Base-by-base conservation (phyloP, 1,284 basidiomycete genomes). In the Takashimella tepidaria region DNA sequence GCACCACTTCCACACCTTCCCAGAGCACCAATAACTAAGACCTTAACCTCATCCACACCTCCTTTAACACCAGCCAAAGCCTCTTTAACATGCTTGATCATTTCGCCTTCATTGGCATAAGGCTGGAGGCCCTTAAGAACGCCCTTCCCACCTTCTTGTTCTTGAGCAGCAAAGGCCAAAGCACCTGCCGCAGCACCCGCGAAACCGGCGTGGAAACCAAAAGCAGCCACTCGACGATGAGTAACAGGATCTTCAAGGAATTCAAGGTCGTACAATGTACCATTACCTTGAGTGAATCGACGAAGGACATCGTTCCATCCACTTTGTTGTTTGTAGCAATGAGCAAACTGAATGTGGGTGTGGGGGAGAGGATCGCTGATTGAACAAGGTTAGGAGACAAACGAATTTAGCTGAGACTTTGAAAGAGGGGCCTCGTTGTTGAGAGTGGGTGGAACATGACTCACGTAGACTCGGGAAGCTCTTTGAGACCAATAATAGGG, bases 291-390 rank as follows among this genome's bases (percentile, higher is more conserved):
- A 73, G 84, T 80, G 81, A 98, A 99, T 43, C 96, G 88, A 25
- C 83, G 80, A 42, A 99, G 84, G 24, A 98, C 85, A 48, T 85
- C 80, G 16, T 84, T 82, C 95, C 96, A 98, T 41, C 96, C 96
- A 1, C 82, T 91, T 76, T 99, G 96, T 49, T 85, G 79, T 79
- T 99, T 99, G 83, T 92, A 99, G 78, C 95, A 98, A 76, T 98
- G 96, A 2, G 93, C 95, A 66, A 98, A 99, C 73, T 98, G 93
- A 74, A 99, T 95, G 77, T 99, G 96, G 8, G 89, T 93, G 78
- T 97, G 92, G 11, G 83, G 84, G 19, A 97, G 79, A 19, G 92
- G 88, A 43, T 85, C 84, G 42, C 73, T 75, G 50, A 1, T 21
- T 51, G 37, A 50, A 22, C 4, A 13, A 42, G 6, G 40, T 16